Evolutionary conservation across 768 basidiomycete genomes (phyloP), one percentile per base, ranked within the genome.

Genomic region (Fistulinella prunicolor): DNA sequence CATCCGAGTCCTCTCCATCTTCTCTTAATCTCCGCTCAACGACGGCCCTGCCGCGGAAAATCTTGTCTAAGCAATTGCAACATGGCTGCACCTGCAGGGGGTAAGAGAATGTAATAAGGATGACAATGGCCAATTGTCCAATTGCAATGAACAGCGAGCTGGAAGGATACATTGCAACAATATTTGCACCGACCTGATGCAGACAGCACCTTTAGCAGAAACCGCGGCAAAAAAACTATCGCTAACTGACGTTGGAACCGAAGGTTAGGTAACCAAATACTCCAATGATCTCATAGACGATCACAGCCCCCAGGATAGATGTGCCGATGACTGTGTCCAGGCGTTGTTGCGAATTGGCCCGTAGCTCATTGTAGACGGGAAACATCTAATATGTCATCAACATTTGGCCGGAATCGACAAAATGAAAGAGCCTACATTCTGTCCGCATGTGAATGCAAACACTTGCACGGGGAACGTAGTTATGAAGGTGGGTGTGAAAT

Each of bases 41-140:
- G 1, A 66, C 54, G 20, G 71, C 67, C 9, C 70, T 70, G 3
- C 73, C 60, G 51, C 77, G 71, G 68, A 94, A 83, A n/a, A 94
- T 83, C 69, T 95, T 93, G 71, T 94, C 90, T 37, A 98, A 71
- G 58, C 89, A 93, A 60, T 86, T 89, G 46, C 96, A 78, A 63
- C 93, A 95, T 1, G 96, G 96, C 46, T 93, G 87, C 5, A 95
- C 86, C 69, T 98, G 96, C 43, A 99, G 65, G 0, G 96, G 94
- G 67, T 99, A 95, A 16, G 90, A 93, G 61, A 95, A 91, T 47
- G 92, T 71, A 47, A 98, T 94, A 22, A 95, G 78, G 38, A 89
- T 71, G 32, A 92, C 87, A 64, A 99, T 96, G 10, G 94, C 96
- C 9, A 95, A 70, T 60, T 96, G 92, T 9, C 95, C 95, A 49